Evolutionary conservation across 2,329 filamentous ascomycete genomes (phyloP), one percentile per base, ranked within the genome.

Genomic region (Talaromyces sp.): DNA sequence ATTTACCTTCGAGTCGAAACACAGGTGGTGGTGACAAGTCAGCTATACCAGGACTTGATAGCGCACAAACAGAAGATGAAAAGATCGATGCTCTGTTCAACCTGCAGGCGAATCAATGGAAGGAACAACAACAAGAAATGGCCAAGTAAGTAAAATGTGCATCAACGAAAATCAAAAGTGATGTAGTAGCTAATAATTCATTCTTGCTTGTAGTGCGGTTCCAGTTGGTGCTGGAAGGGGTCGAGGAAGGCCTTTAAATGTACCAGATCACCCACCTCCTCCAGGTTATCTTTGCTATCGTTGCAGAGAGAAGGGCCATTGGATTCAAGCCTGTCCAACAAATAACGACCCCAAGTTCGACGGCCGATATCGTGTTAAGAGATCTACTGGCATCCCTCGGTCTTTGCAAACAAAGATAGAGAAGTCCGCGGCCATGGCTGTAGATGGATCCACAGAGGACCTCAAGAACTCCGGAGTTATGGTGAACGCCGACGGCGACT

Each of bases 321-420:
- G 93, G 93, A 99, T 99, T 65, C 93, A 98, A 78, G 86, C 91
- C 58, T 99, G 95, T 72, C 95, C 95, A 7, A 99, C 93, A n/a
- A 99, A 99, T 75, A 92, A 96, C 74, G 93, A 99, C 67, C 93
- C 95, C 3, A 93, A 92, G 64, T 98, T 93, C 75, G 95, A 99
- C 77, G 93, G 93, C 67, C 89, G 92, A 59, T 92, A 93, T 56
- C 88, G 93, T 63, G 91, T 98, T 66, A 98, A 97, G 82, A 88
- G 93, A 64, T 98, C 95, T 4, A 99, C 95, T 49, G 95, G 95
- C 67, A 99, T 99, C 68, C 95, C 95, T 19, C 89, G 92, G 66
- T 97, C 93, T 1, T 96, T 99, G 73, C 82, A 98, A 67, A 96
- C 96, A 77, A 96, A 93, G 62, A 90, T 99, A 60, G 93, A 98